These are phyloP conservation scores for Blastomyces parvus DNA, from an alignment of 2,329 filamentous ascomycete species.

Conservation along the genomic window DNA sequence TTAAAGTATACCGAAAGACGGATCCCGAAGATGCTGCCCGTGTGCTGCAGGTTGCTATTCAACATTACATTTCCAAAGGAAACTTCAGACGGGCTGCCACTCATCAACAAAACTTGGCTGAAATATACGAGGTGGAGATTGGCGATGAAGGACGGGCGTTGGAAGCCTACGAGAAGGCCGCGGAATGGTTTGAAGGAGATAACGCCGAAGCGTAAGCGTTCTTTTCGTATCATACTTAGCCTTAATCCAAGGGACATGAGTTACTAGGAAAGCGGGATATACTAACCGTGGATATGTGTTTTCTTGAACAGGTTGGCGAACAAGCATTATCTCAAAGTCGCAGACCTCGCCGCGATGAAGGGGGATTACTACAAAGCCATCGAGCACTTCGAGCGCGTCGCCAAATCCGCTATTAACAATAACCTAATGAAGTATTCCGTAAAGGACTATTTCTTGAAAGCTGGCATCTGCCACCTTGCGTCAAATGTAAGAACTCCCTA, in stretches of 20 bases:
- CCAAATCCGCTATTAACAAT: conserved; percentile 68
- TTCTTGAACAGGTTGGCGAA: conserved; percentile 60
- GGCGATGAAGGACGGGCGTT: conserved; percentile 69
- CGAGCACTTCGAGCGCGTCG: conserved; percentile 73
- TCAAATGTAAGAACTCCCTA: conserved; percentile 36
- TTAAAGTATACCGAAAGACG: conserved; percentile 85
- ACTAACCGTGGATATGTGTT: background rate
- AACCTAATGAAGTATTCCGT: conserved; percentile 90
- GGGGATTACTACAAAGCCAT: conserved; percentile 78
- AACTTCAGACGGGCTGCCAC: conserved; percentile 86
- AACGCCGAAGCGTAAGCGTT: conserved; percentile 65
- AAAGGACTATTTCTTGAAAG: conserved; percentile 93
- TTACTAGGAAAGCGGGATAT: background rate
- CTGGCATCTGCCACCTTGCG: conserved; percentile 78
- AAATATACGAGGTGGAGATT: conserved; percentile 74
- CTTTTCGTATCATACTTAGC: background rate
- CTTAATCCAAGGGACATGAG: background rate
- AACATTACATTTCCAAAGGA: conserved; percentile 77
- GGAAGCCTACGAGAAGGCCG: conserved; percentile 74
- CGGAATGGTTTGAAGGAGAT: conserved; percentile 80
- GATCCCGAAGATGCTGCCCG: conserved; percentile 73
- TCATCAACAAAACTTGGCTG: conserved; percentile 79
- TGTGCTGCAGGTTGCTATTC: conserved; percentile 68
- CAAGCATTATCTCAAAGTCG: conserved; percentile 87
- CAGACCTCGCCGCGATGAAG: conserved; percentile 73